Percentiles rank a stretch among this genome's conserved stretches.
These are phyloP conservation scores for Rhizopogon vulgaris DNA, from an alignment of 768 basidiomycete genomes.

Conservation along the genomic window DNA sequence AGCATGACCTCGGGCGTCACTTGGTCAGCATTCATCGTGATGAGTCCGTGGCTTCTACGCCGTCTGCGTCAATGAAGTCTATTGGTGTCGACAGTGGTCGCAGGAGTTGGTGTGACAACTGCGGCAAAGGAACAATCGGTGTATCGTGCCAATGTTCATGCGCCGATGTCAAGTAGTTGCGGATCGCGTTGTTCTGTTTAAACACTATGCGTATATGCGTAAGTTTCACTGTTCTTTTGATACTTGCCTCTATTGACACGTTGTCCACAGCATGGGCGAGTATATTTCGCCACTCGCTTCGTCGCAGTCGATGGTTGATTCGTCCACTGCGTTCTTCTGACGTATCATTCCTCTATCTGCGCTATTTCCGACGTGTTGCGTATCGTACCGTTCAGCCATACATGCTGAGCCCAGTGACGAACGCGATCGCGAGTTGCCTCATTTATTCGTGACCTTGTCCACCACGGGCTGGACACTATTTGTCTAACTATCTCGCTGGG, in stretches of 20 bases:
- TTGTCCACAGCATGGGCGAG: constrained; percentile 24
- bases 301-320: constrained; percentile 34
- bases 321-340: constrained; percentile 26
- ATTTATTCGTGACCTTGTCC: constrained; percentile 1
- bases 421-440: constrained; percentile 49
- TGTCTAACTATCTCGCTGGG: background rate
- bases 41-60: constrained; percentile 42
- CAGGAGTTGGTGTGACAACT: constrained; percentile 67
- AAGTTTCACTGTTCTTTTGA: constrained; percentile 3
- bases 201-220: constrained; percentile 29
- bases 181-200: constrained; percentile 6
- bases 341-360: constrained; percentile 27
- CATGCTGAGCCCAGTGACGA: constrained; percentile 52
- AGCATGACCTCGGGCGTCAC: constrained; percentile 91
- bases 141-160: constrained; percentile 52
- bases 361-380: constrained; percentile 46
- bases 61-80: constrained; percentile 34
- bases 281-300: constrained; percentile 32
- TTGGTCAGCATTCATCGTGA: constrained; percentile 80
- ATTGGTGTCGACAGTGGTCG: constrained; percentile 64
- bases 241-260: background rate
- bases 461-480: background rate
- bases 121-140: constrained; percentile 66
- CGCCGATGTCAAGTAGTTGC: constrained; percentile 53
- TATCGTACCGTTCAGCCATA: constrained; percentile 50